Evolutionary conservation across 331 rosid species (phyloP).

Genomic region (Phaseolus coccineus): DNA sequence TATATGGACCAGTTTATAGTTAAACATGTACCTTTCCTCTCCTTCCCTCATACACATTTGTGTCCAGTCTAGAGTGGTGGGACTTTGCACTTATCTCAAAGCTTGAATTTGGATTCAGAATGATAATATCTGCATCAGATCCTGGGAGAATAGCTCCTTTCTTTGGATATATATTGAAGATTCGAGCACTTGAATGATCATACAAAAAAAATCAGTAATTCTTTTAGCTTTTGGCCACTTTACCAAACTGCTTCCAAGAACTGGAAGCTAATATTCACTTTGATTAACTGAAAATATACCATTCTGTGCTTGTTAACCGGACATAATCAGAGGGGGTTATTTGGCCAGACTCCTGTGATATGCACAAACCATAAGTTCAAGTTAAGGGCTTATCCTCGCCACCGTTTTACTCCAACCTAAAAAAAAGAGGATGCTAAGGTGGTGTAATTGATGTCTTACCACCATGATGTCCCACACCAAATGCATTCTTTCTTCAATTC

Average conservation of each 20-base stretch:
- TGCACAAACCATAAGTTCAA: constrained; percentile 20
- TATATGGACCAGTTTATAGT: background rate
- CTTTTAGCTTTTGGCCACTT: constrained; percentile 27
- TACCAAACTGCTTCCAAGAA: constrained; percentile 17
- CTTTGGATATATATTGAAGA: constrained; percentile 84
- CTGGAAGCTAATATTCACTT: background rate
- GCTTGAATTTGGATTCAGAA: constrained; percentile 87
- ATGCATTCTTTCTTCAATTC: constrained; percentile 94
- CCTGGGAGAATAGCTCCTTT: constrained; percentile 72
- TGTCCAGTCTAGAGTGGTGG: constrained; percentile 85
- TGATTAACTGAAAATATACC: constrained; percentile 58
- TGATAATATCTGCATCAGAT: constrained; percentile 95
- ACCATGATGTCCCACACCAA: constrained; percentile 66
- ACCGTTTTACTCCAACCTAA: constrained; percentile 13
- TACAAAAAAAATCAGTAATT: constrained; percentile 4
- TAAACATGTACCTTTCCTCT: constrained; percentile 75
- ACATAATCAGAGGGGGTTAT: constrained; percentile 84
- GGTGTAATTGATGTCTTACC: constrained; percentile 60
- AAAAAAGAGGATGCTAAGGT: constrained; percentile 19
- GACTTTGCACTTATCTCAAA: constrained; percentile 76
- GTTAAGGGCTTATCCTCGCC: constrained; percentile 37
- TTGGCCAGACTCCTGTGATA: constrained; percentile 88
- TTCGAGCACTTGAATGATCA: constrained; percentile 68
- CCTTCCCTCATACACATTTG: constrained; percentile 84
- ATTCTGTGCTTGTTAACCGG: constrained; percentile 81